phyloP scores from a whole-genome alignment of 306 rosid species.

The Purshia tridentata region DNA sequence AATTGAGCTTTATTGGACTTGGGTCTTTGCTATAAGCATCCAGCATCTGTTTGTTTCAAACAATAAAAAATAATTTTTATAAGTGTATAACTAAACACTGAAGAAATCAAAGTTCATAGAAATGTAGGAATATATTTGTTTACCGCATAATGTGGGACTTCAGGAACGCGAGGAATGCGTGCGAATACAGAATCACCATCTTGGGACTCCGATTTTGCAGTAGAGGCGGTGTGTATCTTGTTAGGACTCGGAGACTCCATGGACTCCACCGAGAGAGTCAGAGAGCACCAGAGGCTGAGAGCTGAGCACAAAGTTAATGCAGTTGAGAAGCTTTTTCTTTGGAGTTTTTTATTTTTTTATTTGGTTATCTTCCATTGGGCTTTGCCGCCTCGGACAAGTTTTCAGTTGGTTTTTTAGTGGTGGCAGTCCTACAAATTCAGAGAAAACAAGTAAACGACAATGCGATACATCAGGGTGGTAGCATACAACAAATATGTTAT shows the following conservation, averaged over 20 bases:
- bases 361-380: no score
- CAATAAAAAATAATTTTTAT: background rate
- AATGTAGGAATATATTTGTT: background rate
- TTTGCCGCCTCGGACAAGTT: no score
- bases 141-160: constrained; percentile 89
- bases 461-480: no score
- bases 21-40: constrained; percentile 74
- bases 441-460: no score
- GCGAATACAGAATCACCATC: constrained; percentile 51
- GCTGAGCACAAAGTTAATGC: no score
- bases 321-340: no score
- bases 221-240: no score
- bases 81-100: background rate
- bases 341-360: no score
- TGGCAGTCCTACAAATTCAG: no score
- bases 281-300: no score
- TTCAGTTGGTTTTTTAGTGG: no score
- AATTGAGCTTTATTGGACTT: constrained; percentile 80
- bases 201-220: constrained; percentile 2
- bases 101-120: background rate
- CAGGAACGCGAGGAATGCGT: constrained; percentile 65
- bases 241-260: constrained; percentile 1
- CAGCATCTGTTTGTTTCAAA: constrained; percentile 53
- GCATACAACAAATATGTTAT: no score
- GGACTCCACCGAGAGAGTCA: background rate